Evolutionary conservation across 257 asterid genomes (phyloP).

Genomic region (Solanum chiquidenum): DNA sequence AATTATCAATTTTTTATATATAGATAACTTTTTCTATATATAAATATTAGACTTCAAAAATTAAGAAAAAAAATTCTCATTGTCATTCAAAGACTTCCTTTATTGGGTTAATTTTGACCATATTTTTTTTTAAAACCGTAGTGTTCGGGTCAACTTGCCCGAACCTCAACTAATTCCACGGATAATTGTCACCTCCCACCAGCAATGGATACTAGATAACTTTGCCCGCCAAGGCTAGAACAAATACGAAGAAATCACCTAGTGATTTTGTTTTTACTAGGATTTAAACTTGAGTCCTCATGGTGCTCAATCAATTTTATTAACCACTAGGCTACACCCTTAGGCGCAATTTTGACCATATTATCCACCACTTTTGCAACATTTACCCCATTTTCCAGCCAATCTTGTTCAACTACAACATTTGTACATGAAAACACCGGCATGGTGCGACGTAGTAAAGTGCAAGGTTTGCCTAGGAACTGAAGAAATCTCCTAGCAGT

Average conservation of each 20-base stretch:
- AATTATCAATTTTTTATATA: too few relatives aligned
- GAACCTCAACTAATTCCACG: neutral
- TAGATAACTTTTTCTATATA: too few relatives aligned
- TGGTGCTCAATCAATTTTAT: neutral
- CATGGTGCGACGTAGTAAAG: neutral
- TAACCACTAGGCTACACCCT: neutral
- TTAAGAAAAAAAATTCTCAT: too few relatives aligned
- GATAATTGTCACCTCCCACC: neutral
- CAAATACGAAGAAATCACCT: neutral
- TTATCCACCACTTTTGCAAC: neutral
- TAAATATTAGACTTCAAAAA: too few relatives aligned
- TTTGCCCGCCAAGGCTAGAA: neutral
- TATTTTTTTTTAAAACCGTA: neutral
- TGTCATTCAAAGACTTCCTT: too few relatives aligned
- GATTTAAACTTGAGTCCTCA: neutral
- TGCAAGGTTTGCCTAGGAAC: neutral
- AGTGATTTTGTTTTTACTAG: neutral
- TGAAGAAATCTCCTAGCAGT: neutral
- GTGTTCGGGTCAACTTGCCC: neutral
- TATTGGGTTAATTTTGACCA: neutral
- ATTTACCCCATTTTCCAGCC: neutral
- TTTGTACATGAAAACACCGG: neutral
- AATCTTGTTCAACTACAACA: neutral
- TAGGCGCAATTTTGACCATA: neutral
- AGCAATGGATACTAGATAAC: neutral